Base-by-base conservation (phyloP, 176 grass and related monocot genomes). In the Elymus sibiricus region DNA sequence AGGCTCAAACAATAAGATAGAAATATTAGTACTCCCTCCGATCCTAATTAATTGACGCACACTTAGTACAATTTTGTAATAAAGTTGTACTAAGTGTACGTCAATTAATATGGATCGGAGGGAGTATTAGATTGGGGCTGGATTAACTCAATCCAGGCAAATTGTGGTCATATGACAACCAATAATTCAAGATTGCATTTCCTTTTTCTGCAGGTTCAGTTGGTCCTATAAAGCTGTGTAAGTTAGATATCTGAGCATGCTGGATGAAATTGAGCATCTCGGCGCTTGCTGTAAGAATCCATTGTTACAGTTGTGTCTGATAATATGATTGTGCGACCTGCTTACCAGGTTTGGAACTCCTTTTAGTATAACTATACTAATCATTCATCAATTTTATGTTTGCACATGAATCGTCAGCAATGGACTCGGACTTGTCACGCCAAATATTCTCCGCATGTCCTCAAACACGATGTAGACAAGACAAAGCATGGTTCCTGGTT, bases 321-420 rank as follows among this genome's bases (percentile, higher is more conserved):
- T 56, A n/a, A 74, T 64, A 75, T 84, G 37, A 63, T 84, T 46
- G 70, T 26, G 24, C 17, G 4, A 63, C 24, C 69, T 43, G 81
- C 51, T 83, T 60, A 73, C 51, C 24, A 24, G 55, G 9, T 46
- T 74, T 83, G 32, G 39, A 22, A 46, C 25, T 32, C 37, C 82
- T 44, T 74, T 73, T 7, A 5, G 51, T 60, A 62, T 61, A 24
- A 74, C 15, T 40, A 62, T 74, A 17, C 17, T 62, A n/a, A 34
- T 10, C 26, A 49, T 49, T 35, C 55, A 76, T 63, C 38, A 77
- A 76, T 65, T 84, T 64, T 49, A 84, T 2, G 7, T 76, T 65
- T 46, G 56, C 59, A 49, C 39, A 63, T 75, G 27, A 65, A 64
- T 28, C 12, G 2, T 11, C 44, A 8, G 27, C 63, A 55, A 4